Percentiles rank a stretch among this genome's conserved stretches.
These are phyloP conservation scores for Fraxinus sp. DNA, from an alignment of 305 asterid species.

Conservation along the genomic window DNA sequence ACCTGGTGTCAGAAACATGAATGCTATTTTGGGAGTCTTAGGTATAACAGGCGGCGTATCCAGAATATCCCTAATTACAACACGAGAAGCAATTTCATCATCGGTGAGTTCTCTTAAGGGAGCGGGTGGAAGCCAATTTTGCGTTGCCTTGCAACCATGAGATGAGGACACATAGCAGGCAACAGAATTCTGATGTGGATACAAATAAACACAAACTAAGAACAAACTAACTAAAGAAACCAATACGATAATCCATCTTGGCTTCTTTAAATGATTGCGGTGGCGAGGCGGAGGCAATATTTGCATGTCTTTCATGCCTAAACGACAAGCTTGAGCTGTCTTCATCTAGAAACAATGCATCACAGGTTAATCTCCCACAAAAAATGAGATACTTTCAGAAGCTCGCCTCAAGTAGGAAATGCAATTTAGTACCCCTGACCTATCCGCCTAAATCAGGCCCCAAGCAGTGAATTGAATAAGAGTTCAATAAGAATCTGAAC, in stretches of 20 bases:
- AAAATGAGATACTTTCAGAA: slow-evolving; percentile 18
- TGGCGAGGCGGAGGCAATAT: slow-evolving; percentile 59
- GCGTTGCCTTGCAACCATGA: slow-evolving; percentile 48
- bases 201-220: slow-evolving; percentile 58
- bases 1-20: slow-evolving; percentile 58
- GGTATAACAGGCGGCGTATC: slow-evolving; percentile 36
- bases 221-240: slow-evolving; percentile 61
- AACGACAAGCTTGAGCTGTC: slow-evolving; percentile 55
- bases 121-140: slow-evolving; percentile 64
- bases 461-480: slow-evolving; percentile 25
- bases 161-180: slow-evolving; percentile 62
- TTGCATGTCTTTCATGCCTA: slow-evolving; percentile 60
- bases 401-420: slow-evolving; percentile 26
- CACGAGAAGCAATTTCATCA: slow-evolving; percentile 61
- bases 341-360: slow-evolving; percentile 60
- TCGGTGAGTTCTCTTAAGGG: slow-evolving; percentile 64
- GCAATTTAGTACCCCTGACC: slow-evolving; percentile 23
- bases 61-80: slow-evolving; percentile 54
- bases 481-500: slow-evolving; percentile 26
- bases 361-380: slow-evolving; percentile 42
- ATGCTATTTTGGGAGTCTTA: slow-evolving; percentile 50
- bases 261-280: slow-evolving; percentile 57
- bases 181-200: slow-evolving; percentile 60
- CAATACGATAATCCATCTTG: slow-evolving; percentile 65
- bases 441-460: slow-evolving; percentile 29